Evolutionary conservation across 2,329 filamentous ascomycete genomes (phyloP), one percentile per base, ranked within the genome.

Genomic region (Capronia coronata): DNA sequence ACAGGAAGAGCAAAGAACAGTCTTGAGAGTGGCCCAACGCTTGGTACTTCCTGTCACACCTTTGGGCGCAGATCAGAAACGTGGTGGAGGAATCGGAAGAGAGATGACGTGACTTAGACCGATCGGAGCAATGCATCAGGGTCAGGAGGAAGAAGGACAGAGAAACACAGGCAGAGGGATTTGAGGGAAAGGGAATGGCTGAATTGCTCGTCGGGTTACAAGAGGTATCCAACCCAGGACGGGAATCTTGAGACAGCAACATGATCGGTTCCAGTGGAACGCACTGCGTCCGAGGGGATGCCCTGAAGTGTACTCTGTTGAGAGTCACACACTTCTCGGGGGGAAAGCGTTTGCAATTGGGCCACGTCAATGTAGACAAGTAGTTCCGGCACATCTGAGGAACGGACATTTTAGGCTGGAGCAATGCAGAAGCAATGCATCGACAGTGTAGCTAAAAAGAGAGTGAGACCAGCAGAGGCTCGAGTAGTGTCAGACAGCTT

Each of bases 1-100:
- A 57, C 60, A 61, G 59, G 59, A 58, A 57, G 50, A 23, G n/a
- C 41, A 23, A n/a, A 14, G 43, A 30, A 29, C 14, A 19, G 30
- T 34, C 40, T 46, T n/a, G 43, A 38, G 37, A 34, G 30, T 38
- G 46, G 53, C 43, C 46, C 42, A 39, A 32, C 11, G 35, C 38
- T 50, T 25, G 49, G 43, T 25, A 42, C 27, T 46, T 32, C 42
- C 45, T 49, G 50, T 57, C 46, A 43, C 49, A 48, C 39, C 40
- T 37, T 52, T 47, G 42, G 46, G 46, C 52, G 41, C 29, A 48
- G 41, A 51, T 55, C 47, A 56, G 37, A 41, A 53, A 43, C 30
- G 25, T 38, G 29, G 48, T 45, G 40, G 55, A 50, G 47, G 43
- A 52, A 52, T 49, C 27, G 51, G 49, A 37, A 50, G 55, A 19